These are phyloP conservation scores for Delonix regia DNA, from an alignment of 306 rosid genomes.

Conservation along the genomic window DNA sequence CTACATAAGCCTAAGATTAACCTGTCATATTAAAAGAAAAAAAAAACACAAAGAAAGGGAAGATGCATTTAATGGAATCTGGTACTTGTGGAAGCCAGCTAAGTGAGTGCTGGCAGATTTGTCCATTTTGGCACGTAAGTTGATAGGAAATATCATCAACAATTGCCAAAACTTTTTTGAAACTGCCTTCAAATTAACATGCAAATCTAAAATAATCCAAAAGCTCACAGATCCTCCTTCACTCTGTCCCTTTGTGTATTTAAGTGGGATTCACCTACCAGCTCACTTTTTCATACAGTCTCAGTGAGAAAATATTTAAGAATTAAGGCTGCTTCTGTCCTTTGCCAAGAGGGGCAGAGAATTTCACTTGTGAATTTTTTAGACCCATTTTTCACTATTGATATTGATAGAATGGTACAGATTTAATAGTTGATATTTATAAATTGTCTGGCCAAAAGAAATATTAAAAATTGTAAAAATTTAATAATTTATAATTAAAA, in stretches of 20 bases:
- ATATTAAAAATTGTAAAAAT: no score
- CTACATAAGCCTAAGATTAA: no score
- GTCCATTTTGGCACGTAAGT: neutral
- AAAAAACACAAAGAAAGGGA: neutral
- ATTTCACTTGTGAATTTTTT: no score
- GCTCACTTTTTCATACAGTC: neutral
- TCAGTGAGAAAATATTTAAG: neutral
- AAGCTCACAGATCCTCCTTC: slow-evolving; percentile 1
- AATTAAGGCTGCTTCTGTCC: no score
- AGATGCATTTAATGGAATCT: neutral
- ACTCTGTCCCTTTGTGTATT: slow-evolving; percentile 28
- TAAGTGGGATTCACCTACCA: slow-evolving; percentile 35
- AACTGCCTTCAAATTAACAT: neutral
- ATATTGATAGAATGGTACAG: no score
- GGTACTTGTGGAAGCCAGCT: slow-evolving; percentile 32
- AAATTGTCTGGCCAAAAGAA: no score
- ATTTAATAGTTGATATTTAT: no score
- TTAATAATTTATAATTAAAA: no score
- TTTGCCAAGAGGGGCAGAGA: no score
- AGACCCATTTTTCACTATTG: no score
- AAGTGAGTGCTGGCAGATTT: slow-evolving; percentile 13
- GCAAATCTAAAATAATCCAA: neutral
- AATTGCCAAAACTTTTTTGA: neutral
- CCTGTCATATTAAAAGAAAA: no score
- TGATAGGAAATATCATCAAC: neutral